These are phyloP conservation scores for Hippophae gyantsensis DNA, from an alignment of 306 rosid species.

Conservation along the genomic window DNA sequence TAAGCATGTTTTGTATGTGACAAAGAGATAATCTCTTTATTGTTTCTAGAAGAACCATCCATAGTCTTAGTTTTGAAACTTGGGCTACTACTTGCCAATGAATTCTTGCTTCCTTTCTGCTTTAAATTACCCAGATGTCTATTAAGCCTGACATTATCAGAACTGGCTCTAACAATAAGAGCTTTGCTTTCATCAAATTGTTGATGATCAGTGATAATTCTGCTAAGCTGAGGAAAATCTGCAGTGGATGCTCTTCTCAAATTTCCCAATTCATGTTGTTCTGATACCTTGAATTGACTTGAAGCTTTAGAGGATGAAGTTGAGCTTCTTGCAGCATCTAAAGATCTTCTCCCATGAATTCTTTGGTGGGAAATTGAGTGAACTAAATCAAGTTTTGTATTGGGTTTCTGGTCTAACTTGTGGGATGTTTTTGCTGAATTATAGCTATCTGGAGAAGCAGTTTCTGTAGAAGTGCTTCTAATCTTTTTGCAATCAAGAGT, in stretches of 20 bases:
- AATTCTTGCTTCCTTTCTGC: slow-evolving; percentile 24
- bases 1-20: slow-evolving; percentile 7
- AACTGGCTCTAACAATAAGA: slow-evolving; percentile 19
- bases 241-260: slow-evolving; percentile 18
- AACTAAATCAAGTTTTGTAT: slow-evolving; percentile 25
- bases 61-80: slow-evolving; percentile 21
- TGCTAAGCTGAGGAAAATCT: slow-evolving; percentile 30
- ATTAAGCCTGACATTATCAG: not conserved
- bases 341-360: slow-evolving; percentile 29
- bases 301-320: slow-evolving; percentile 44
- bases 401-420: slow-evolving; percentile 22
- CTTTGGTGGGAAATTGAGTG: slow-evolving; percentile 25
- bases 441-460: slow-evolving; percentile 2
- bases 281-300: slow-evolving; percentile 21
- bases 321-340: slow-evolving; percentile 62
- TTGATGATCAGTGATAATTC: slow-evolving; percentile 25
- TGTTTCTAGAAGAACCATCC: slow-evolving; percentile 1
- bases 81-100: slow-evolving; percentile 32
- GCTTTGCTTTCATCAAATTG: slow-evolving; percentile 28
- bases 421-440: slow-evolving; percentile 6
- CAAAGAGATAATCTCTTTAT: slow-evolving; percentile 9
- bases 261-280: slow-evolving; percentile 21
- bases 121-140: slow-evolving; percentile 30
- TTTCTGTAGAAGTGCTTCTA: slow-evolving; percentile 10
- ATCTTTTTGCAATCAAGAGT: slow-evolving; percentile 19